A percentile compares a stretch with the other conserved stretches of the same genome.
Conservation (phyloP, 2,329 filamentous ascomycete genomes). For the Penicillium sp. region DNA sequence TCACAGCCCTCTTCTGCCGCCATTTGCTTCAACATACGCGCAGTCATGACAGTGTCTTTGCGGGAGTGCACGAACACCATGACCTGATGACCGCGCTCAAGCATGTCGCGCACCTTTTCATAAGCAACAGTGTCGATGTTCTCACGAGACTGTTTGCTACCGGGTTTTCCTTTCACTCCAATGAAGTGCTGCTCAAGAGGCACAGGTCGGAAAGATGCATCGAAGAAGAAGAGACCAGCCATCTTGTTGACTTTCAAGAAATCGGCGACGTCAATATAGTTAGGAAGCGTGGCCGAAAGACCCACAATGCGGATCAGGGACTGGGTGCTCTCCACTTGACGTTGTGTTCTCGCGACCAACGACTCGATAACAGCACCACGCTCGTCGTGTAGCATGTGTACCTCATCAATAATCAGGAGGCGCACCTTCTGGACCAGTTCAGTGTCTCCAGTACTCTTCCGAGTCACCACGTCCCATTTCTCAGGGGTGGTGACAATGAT, state of each 20-base stretch:
- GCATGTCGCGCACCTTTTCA: slow-evolving; percentile 93
- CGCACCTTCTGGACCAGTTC: slow-evolving; percentile 97
- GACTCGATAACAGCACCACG: slow-evolving; percentile 95
- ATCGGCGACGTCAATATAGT: slow-evolving; percentile 95
- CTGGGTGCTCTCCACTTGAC: slow-evolving; percentile 97
- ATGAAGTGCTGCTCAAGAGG: slow-evolving; percentile 97
- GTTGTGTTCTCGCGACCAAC: slow-evolving; percentile 88
- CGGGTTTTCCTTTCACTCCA: slow-evolving; percentile 86
- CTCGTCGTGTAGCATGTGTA: slow-evolving; percentile 99
- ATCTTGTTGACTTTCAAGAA: slow-evolving; percentile 95
- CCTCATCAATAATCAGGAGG: slow-evolving; percentile 95
- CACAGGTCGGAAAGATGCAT: slow-evolving; percentile 91
- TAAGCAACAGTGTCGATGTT: slow-evolving; percentile 88
- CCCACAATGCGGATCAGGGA: slow-evolving; percentile 96
- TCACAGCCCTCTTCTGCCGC: slow-evolving; percentile 78
- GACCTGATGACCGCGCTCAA: slow-evolving; percentile 88
- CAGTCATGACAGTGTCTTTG: slow-evolving; percentile 89
- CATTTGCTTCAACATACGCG: slow-evolving; percentile 83
- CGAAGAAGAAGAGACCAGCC: slow-evolving; percentile 95
- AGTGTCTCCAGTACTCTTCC: slow-evolving; percentile 95
- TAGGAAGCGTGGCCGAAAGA: slow-evolving; percentile 91
- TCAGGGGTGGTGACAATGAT: slow-evolving; percentile 98
- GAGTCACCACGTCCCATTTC: slow-evolving; percentile 98
- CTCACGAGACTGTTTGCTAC: slow-evolving; percentile 78
- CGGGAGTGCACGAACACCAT: slow-evolving; percentile 99